Evolutionary conservation across 1,139 yeast species (phyloP).

Genomic region (Debaryomyces sp.): DNA sequence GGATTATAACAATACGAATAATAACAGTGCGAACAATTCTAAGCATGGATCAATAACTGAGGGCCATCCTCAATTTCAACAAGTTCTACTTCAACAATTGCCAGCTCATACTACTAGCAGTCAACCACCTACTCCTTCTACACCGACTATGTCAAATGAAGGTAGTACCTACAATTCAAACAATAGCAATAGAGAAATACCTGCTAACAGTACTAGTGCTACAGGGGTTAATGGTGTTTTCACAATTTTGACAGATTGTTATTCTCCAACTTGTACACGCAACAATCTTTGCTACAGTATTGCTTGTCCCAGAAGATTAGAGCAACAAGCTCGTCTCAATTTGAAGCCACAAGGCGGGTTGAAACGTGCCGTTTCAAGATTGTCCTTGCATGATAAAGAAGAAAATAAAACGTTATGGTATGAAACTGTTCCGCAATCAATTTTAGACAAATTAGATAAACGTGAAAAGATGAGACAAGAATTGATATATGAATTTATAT

Average conservation of each 20-base stretch:
- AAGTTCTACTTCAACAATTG: conserved; percentile 23
- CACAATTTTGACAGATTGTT: conserved; percentile 89
- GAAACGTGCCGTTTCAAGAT: conserved; percentile 77
- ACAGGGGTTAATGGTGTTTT: conserved; percentile 84
- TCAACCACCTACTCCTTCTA: conserved; percentile 17
- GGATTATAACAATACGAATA: conserved; percentile 26
- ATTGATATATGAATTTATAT: conserved; percentile 89
- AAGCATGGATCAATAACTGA: conserved; percentile 33
- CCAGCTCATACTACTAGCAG: conserved; percentile 16
- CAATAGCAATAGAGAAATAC: conserved; percentile 6
- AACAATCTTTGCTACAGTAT: conserved; percentile 89
- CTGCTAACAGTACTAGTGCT: conserved; percentile 16
- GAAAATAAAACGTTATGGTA: conserved; percentile 93
- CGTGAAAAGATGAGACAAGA: conserved; percentile 93
- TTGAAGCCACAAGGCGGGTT: conserved; percentile 89
- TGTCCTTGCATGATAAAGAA: conserved; percentile 76
- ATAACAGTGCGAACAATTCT: conserved; percentile 24
- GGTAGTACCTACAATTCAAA: conserved; percentile 5
- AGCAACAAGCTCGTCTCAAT: conserved; percentile 91
- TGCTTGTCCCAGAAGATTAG: conserved; percentile 96
- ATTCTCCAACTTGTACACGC: conserved; percentile 93
- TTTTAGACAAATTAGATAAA: conserved; percentile 79
- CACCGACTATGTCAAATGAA: conserved; percentile 7
- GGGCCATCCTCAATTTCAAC: conserved; percentile 13
- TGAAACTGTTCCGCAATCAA: conserved; percentile 81